A percentile compares a stretch with the other conserved stretches of the same genome.
Evolutionary conservation across 805 yeast species (phyloP).

Genomic region (Candida boleticola): DNA sequence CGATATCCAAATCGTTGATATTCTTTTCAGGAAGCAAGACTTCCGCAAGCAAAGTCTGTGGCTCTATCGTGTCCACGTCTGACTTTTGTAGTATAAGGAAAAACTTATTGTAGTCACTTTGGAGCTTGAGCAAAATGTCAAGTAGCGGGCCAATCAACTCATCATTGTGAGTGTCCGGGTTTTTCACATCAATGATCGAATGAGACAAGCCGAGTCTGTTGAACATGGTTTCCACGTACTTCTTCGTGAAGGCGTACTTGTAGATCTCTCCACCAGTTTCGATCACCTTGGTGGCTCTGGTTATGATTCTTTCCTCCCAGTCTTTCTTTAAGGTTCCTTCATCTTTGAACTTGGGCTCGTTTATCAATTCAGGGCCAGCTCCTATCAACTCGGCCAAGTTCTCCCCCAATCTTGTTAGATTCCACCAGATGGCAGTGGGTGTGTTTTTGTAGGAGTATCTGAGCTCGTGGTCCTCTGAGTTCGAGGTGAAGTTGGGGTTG

Average conservation of each 20-base stretch:
- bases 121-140: conserved; percentile 55
- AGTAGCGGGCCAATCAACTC: conserved; percentile 59
- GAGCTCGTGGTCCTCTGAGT: conserved; percentile 73
- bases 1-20: conserved; percentile 13
- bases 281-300: conserved; percentile 65
- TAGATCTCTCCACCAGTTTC: conserved; percentile 63
- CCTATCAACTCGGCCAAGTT: conserved; percentile 80
- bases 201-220: conserved; percentile 65
- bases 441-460: conserved; percentile 82
- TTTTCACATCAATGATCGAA: conserved; percentile 27
- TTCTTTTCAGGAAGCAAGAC: conserved; percentile 16
- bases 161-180: conserved; percentile 39
- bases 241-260: conserved; percentile 57
- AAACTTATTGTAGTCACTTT: conserved; percentile 77
- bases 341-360: conserved; percentile 39
- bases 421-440: conserved; percentile 92
- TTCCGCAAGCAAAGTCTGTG: conserved; percentile 15
- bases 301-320: conserved; percentile 48
- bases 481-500: conserved; percentile 81
- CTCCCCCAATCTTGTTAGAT: conserved; percentile 80
- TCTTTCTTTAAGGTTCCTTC: conserved; percentile 44
- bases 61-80: conserved; percentile 22
- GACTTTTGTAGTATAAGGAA: conserved; percentile 61
- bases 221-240: conserved; percentile 57
- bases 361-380: conserved; percentile 54